Evolutionary conservation across 169 alveolate species (phyloP), one percentile per base, ranked within the genome.

Genomic region (Plasmodium yoelii): DNA sequence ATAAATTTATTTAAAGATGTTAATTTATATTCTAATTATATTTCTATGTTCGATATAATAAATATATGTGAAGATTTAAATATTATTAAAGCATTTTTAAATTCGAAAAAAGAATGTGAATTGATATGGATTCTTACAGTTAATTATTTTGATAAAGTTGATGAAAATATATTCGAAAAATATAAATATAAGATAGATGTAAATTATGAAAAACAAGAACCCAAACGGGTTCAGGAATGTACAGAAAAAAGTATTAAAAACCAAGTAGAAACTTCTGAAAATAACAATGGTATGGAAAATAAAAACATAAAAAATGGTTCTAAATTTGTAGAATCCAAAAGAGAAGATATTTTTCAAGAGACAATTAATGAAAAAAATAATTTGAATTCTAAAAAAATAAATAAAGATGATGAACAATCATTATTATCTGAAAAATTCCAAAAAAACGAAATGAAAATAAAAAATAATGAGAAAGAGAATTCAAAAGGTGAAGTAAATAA

Each of bases 81-180:
- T 46, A 75, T 75, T 47, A 75, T 75, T 44, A 75, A 75, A 63
- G 63, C 55, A 1, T 75, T 75, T 75, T 63, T 75, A 26, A 61
- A 75, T 42, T 75, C 88, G 12, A 75, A 75, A 34, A 75, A 75
- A 67, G 88, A 75, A 39, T 75, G 88, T 49, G 88, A 75, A 42
- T 42, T 75, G 42, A 75, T 75, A 28, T 75, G 88, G 88, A 75
- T 75, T 10, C 88, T 75, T 7, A 75, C 88, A 53, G 75, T 75
- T 47, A 75, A 75, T 19, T 63, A 75, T 55, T 67, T 75, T 18
- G 88, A 75, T 19, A 75, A 26, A 55, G 57, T 75, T 26, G 56
- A 75, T 24, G 53, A 61, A 2, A 75, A 60, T 44, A 46, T 75
- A 24, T 75, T 75, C 51, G 75, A 75, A 57, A 63, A 47, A 15